A percentile compares a stretch with the other conserved stretches of the same genome.
Evolutionary conservation across 768 basidiomycete genomes (phyloP).

Genomic region (Cubamyces lactineus): DNA sequence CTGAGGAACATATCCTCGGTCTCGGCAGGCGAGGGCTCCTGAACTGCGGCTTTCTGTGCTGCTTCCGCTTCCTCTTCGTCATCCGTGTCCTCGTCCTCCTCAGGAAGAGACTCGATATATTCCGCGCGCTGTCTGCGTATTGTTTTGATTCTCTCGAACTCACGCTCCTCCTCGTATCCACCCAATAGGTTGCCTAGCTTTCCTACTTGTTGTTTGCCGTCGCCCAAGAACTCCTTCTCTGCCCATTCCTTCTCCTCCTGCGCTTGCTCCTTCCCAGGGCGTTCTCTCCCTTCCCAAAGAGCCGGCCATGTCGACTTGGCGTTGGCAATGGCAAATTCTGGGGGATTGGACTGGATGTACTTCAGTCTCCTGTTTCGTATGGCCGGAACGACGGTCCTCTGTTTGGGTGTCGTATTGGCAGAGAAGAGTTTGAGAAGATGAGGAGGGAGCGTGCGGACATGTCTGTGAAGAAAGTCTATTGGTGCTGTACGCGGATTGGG

Average conservation of each 20-base stretch:
- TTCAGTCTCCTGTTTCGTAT: conserved; percentile 77
- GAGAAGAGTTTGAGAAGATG: conserved; percentile 55
- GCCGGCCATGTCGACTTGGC: conserved; percentile 66
- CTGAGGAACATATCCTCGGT: conserved; percentile 57
- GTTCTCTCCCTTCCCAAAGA: conserved; percentile 64
- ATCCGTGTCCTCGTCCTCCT: conserved; percentile 64
- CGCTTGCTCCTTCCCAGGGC: conserved; percentile 52
- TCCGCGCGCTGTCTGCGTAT: conserved; percentile 47
- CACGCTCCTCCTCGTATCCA: conserved; percentile 79
- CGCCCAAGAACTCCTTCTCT: conserved; percentile 57
- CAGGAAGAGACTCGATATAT: conserved; percentile 57
- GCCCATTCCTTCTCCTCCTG: conserved; percentile 76
- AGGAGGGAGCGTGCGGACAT: conserved; percentile 68
- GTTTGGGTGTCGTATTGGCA: conserved; percentile 53
- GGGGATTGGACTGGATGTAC: conserved; percentile 58
- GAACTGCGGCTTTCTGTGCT: conserved; percentile 6
- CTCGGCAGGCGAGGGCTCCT: conserved; percentile 52
- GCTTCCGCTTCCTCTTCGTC: conserved; percentile 56
- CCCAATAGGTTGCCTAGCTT: conserved; percentile 68
- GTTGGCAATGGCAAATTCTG: conserved; percentile 53
- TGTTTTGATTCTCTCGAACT: conserved; percentile 59
- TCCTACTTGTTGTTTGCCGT: conserved; percentile 59
- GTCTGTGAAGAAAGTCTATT: conserved; percentile 61
- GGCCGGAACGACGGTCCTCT: conserved; percentile 61
- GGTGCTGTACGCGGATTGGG: conserved; percentile 64